Percentiles rank a stretch among this genome's conserved stretches.
These are phyloP conservation scores for Xylariaceae sp. DNA, from an alignment of 2,329 filamentous ascomycete genomes.

Conservation along the genomic window DNA sequence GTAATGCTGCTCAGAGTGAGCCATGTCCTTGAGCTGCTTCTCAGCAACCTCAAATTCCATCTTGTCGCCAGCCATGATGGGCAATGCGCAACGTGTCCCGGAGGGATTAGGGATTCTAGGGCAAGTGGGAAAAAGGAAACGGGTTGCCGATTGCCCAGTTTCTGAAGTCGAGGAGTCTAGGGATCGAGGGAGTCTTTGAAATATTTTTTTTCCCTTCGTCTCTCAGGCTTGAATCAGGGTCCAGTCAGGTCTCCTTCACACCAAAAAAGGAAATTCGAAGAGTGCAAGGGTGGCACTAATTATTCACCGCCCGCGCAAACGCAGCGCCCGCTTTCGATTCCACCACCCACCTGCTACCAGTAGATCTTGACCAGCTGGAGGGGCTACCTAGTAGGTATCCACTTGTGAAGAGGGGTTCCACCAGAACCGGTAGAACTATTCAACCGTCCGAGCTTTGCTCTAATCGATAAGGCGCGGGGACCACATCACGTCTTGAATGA, in stretches of 20 bases:
- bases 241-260: constrained; percentile 20
- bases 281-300: constrained; percentile 27
- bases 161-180: constrained; percentile 15
- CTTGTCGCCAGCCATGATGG: constrained; percentile 47
- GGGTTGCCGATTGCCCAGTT: constrained; percentile 22
- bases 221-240: constrained; percentile 26
- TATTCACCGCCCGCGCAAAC: constrained; percentile 29
- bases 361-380: no score
- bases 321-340: constrained; percentile 7
- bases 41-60: constrained; percentile 68
- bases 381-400: no score
- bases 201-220: constrained; percentile 20
- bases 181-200: neutral
- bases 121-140: constrained; percentile 24
- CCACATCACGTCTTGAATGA: no score
- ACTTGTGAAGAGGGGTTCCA: no score
- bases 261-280: constrained; percentile 31
- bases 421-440: no score
- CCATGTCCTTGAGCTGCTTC: constrained; percentile 73
- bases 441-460: no score
- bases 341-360: no score
- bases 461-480: no score
- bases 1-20: constrained; percentile 97
- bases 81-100: constrained; percentile 5
- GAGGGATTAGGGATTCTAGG: constrained; percentile 18